These are phyloP conservation scores for Maudiozyma bulderi DNA, from an alignment of 805 yeast genomes.

Conservation along the genomic window DNA sequence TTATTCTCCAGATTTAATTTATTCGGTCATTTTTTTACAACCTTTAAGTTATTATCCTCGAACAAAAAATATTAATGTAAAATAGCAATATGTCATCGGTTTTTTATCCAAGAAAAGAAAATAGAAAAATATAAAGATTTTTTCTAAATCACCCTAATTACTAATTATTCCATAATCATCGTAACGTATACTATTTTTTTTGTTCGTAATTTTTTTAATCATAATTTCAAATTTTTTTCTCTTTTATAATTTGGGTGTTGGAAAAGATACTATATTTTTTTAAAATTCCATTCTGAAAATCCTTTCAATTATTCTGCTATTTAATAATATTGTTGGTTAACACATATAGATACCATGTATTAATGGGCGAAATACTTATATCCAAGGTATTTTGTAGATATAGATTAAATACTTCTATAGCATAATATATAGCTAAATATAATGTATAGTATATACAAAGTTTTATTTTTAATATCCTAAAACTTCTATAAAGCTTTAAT, in stretches of 20 bases:
- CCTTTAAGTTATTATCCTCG: background rate
- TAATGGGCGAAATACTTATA: background rate
- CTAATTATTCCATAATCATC: background rate
- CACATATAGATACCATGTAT: background rate
- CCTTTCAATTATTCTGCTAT: background rate
- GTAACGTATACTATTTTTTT: background rate
- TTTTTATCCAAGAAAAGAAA: background rate
- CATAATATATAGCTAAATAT: background rate
- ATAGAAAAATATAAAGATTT: background rate
- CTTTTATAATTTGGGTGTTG: background rate
- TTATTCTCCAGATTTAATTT: too few relatives aligned
- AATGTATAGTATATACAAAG: background rate
- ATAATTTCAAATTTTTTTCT: background rate
- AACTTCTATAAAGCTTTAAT: background rate
- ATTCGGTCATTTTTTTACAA: background rate
- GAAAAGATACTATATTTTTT: background rate
- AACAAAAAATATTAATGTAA: background rate
- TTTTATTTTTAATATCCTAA: background rate
- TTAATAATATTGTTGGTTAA: background rate
- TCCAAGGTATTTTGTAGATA: background rate
- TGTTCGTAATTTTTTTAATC: background rate
- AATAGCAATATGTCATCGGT: background rate
- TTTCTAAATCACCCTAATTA: background rate
- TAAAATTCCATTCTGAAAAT: background rate
- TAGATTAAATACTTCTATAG: background rate